Evolutionary conservation across 345 rosid species (phyloP).

Genomic region (Lepidium aucheri): DNA sequence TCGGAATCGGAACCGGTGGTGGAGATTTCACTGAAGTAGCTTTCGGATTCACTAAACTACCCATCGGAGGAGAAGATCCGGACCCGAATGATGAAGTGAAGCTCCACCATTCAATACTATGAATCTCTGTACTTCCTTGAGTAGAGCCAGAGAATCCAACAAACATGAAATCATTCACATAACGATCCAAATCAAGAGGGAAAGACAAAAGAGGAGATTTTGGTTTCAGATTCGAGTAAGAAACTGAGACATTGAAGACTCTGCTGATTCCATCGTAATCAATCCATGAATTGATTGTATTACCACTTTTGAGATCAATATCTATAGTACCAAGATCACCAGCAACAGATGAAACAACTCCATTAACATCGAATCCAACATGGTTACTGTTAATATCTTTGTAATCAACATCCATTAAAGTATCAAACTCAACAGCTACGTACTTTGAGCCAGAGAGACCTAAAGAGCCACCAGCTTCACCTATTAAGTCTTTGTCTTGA

Average conservation of each 20-base stretch:
- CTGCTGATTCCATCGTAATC: slow-evolving; percentile 48
- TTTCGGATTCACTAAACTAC: slow-evolving; percentile 63
- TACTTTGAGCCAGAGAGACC: slow-evolving; percentile 49
- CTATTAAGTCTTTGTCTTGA: slow-evolving; percentile 45
- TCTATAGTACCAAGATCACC: slow-evolving; percentile 44
- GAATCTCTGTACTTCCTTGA: slow-evolving; percentile 85
- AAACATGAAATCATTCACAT: slow-evolving; percentile 75
- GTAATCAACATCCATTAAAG: slow-evolving; percentile 72
- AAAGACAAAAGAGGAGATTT: slow-evolving; percentile 47
- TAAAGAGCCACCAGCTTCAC: slow-evolving; percentile 56
- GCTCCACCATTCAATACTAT: slow-evolving; percentile 90
- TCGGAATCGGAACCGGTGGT: slow-evolving; percentile 31
- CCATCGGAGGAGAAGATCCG: slow-evolving; percentile 35
- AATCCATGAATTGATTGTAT: slow-evolving; percentile 72
- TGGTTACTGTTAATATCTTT: slow-evolving; percentile 79
- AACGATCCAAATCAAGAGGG: slow-evolving; percentile 58
- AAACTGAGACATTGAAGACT: slow-evolving; percentile 42
- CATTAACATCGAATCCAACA: slow-evolving; percentile 67
- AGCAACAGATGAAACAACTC: slow-evolving; percentile 44
- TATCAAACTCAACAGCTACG: slow-evolving; percentile 81
- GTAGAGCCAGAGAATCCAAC: slow-evolving; percentile 90
- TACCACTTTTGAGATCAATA: slow-evolving; percentile 74
- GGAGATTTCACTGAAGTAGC: slow-evolving; percentile 57
- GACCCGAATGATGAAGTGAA: slow-evolving; percentile 62
- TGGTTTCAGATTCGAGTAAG: slow-evolving; percentile 78